These are phyloP conservation scores for Penicillium canescens DNA, from an alignment of 495 filamentous ascomycete genomes.

Conservation along the genomic window DNA sequence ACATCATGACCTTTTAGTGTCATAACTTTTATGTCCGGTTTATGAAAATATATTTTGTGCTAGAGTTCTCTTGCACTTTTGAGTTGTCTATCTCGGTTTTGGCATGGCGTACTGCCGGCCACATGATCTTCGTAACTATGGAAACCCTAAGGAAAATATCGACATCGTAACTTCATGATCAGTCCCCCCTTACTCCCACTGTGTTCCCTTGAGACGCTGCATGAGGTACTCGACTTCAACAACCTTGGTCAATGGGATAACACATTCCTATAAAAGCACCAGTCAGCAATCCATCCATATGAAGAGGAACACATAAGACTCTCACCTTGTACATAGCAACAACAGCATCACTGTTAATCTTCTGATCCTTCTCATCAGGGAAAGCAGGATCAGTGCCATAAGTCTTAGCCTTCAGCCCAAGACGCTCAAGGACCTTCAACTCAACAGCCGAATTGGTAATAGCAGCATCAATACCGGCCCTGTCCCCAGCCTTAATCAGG, in stretches of 20 bases:
- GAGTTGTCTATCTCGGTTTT: neutral
- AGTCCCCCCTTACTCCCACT: constrained; percentile 53
- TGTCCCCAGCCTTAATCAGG: constrained; percentile 77
- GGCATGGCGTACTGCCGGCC: neutral
- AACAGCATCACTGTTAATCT: constrained; percentile 92
- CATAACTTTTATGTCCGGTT: constrained; percentile 26
- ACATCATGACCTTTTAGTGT: constrained; percentile 12
- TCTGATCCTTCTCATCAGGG: constrained; percentile 53
- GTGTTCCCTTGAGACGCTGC: constrained; percentile 76
- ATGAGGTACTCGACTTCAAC: constrained; percentile 98
- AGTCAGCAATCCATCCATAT: constrained; percentile 12
- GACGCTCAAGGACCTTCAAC: constrained; percentile 83
- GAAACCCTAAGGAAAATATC: constrained; percentile 12
- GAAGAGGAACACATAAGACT: neutral
- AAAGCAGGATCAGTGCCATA: constrained; percentile 90
- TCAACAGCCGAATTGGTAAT: constrained; percentile 92
- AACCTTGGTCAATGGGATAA: constrained; percentile 95
- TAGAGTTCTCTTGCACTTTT: constrained; percentile 11
- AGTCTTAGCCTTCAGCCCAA: constrained; percentile 88
- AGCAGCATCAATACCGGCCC: constrained; percentile 77
- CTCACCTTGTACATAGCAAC: constrained; percentile 87
- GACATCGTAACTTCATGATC: constrained; percentile 27
- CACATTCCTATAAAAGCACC: constrained; percentile 64
- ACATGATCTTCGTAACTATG: constrained; percentile 6
- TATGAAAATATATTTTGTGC: constrained; percentile 26